A percentile compares a stretch with the other conserved stretches of the same genome.
phyloP scores from a whole-genome alignment of 768 basidiomycete species.

The Tylopilus plumbeoviolaceoides region DNA sequence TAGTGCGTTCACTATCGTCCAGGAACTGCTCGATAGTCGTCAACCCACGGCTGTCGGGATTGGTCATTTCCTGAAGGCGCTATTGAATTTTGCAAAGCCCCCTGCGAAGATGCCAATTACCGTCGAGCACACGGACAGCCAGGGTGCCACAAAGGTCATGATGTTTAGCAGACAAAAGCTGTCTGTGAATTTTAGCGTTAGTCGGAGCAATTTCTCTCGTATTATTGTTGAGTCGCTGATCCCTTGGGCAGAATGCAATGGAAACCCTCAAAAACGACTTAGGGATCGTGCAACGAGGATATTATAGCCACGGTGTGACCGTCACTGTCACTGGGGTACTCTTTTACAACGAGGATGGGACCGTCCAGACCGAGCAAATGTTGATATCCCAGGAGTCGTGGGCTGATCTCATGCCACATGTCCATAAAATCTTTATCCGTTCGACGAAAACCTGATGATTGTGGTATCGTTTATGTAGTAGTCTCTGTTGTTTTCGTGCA shows the following conservation, averaged over 20 bases:
- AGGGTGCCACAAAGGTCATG: slow-evolving; percentile 3
- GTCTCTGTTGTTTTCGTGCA: not conserved
- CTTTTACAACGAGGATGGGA: slow-evolving; percentile 5
- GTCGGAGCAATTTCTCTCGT: not conserved
- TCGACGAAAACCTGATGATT: not conserved
- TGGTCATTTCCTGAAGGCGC: slow-evolving; percentile 50
- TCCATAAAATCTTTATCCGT: slow-evolving; percentile 5
- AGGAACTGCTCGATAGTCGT: slow-evolving; percentile 1
- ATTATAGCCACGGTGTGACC: not conserved
- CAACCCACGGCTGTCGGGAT: slow-evolving; percentile 27
- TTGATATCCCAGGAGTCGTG: slow-evolving; percentile 3
- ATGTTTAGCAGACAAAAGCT: slow-evolving; percentile 10
- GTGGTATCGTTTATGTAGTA: not conserved
- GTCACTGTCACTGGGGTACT: slow-evolving; percentile 3
- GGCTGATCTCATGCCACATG: slow-evolving; percentile 5
- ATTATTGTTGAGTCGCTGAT: not conserved
- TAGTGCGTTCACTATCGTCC: slow-evolving; percentile 2
- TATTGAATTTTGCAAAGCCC: slow-evolving; percentile 25
- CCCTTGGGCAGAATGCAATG: not conserved
- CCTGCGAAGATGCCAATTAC: not conserved
- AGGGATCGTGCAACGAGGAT: not conserved
- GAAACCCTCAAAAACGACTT: not conserved
- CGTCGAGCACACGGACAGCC: slow-evolving; percentile 3
- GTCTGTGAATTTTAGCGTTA: not conserved
- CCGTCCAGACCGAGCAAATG: not conserved